A percentile compares a stretch with the other conserved stretches of the same genome.
Evolutionary conservation across 1,284 basidiomycete genomes (phyloP).

Genomic region (Austroboletus niveus): DNA sequence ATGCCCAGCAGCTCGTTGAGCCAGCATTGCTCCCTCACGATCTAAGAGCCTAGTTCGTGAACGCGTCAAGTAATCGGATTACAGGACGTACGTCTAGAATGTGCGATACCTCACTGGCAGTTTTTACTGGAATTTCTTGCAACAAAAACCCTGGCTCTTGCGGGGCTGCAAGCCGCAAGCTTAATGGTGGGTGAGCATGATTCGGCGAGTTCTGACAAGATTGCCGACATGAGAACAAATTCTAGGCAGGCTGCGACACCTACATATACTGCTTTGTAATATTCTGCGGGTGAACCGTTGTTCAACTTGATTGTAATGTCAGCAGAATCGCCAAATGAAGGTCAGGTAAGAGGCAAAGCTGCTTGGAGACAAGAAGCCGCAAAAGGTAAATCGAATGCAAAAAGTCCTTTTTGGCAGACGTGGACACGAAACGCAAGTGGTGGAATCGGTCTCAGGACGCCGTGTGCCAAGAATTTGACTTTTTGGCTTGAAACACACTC

Average conservation of each 20-base stretch:
- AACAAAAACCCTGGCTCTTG: constrained; percentile 72
- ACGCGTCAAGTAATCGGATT: not conserved
- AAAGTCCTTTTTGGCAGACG: not conserved
- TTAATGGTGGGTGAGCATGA: constrained; percentile 61
- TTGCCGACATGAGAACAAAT: constrained; percentile 5
- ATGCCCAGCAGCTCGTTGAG: constrained; percentile 62
- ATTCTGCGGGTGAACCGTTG: constrained; percentile 24
- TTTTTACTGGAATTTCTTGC: constrained; percentile 65
- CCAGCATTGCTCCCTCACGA: constrained; percentile 78
- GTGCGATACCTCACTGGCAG: constrained; percentile 66
- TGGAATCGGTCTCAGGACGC: not conserved
- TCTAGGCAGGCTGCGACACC: constrained; percentile 17
- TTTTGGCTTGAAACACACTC: constrained; percentile 22
- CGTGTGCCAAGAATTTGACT: not conserved
- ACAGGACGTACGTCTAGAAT: constrained; percentile 56
- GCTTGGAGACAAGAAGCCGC: not conserved
- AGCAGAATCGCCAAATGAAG: constrained; percentile 7
- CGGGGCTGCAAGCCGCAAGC: constrained; percentile 59
- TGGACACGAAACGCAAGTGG: not conserved
- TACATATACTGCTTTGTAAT: constrained; percentile 45
- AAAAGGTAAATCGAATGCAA: not conserved
- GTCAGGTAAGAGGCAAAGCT: not conserved
- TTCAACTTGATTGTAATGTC: constrained; percentile 24
- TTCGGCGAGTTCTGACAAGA: constrained; percentile 57
- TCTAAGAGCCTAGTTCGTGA: constrained; percentile 36